Percentiles rank a stretch among this genome's conserved stretches.
These are phyloP conservation scores for Fomitopsis schrenkii DNA, from an alignment of 1,284 basidiomycete species.

Conservation along the genomic window DNA sequence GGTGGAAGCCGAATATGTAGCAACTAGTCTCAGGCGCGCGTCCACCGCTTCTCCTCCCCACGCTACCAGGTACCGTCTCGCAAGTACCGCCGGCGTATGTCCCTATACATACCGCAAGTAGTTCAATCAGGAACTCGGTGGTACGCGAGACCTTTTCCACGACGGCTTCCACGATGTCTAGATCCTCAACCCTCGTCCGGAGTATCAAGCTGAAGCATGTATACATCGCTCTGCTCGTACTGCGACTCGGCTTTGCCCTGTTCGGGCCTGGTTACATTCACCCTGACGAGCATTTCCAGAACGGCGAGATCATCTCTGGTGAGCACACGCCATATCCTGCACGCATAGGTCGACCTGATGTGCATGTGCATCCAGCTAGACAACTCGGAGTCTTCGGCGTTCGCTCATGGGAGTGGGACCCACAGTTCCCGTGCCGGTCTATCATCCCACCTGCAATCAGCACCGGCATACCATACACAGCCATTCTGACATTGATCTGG, in stretches of 20 bases:
- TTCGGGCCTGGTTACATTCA: constrained; percentile 36
- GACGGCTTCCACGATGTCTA: not conserved
- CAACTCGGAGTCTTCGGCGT: constrained; percentile 19
- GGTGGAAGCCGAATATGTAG: not conserved
- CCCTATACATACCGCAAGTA: not conserved
- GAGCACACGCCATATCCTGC: not conserved
- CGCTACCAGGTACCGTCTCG: no score
- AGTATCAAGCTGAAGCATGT: not conserved
- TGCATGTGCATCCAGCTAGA: constrained; percentile 19
- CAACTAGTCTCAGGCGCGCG: not conserved
- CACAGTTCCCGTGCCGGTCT: constrained; percentile 31
- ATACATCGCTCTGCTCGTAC: constrained; percentile 17
- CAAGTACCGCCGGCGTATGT: no score
- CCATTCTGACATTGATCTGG: constrained; percentile 14
- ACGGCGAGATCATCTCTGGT: constrained; percentile 37
- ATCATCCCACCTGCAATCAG: constrained; percentile 31
- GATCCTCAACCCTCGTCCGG: no score
- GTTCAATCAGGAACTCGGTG: no score
- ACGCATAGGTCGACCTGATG: not conserved
- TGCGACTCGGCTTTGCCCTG: constrained; percentile 30
- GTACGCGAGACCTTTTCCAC: no score
- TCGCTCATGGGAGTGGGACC: constrained; percentile 37
- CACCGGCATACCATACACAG: constrained; percentile 29
- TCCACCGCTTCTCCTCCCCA: not conserved
- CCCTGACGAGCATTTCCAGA: constrained; percentile 40